Base-by-base conservation (phyloP, 2,329 filamentous ascomycete species). In the Rutstroemia sp. region DNA sequence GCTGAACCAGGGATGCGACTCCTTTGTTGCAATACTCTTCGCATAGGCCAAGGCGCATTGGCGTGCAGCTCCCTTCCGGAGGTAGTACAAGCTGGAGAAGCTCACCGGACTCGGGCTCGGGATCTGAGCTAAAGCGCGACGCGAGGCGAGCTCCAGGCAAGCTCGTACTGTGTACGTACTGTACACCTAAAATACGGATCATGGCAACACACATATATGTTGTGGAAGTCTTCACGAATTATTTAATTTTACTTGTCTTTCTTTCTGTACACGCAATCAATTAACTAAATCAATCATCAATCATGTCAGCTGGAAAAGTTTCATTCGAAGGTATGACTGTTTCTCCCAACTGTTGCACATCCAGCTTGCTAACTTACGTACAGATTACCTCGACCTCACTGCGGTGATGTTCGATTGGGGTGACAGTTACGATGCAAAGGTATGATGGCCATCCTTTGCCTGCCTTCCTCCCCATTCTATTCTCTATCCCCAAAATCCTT, bases 391-490 rank as follows among this genome's bases (percentile, higher is more conserved):
- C 66, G 77, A 76, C 50, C 71, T 76, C 65, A 73, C 72, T 58
- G 68, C 75, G 50, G 73, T 75, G 38, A 72, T 75, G 63, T 84
- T 80, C 69, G 78, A 84, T 65, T 86, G 82, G 82, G 81, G 80
- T 56, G 81, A 84, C 68, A 81, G 78, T 73, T 84, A 85, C 70
- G 82, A 85, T 69, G 77, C 76, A 69, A 86, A 86, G 58, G 64
- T 65, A 48, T 30, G 14, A 16, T 19, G 5, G 4, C 12, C 34
- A 19, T 12, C 7, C 34, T 34, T n/a, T 40, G 25, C 2, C 36
- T 5, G 12, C 25, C 39, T 8, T 38, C 38, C 3, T 19, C 19
- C 19, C 19, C 19, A 19, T 19, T 19, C 16, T 36, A 9, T 14
- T 12, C 12, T 12, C 3, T 34, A 34, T 34, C 12, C 30, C 12